phyloP scores from a whole-genome alignment of 2,329 filamentous ascomycete species.

The Allantophomopsis lycopodina region DNA sequence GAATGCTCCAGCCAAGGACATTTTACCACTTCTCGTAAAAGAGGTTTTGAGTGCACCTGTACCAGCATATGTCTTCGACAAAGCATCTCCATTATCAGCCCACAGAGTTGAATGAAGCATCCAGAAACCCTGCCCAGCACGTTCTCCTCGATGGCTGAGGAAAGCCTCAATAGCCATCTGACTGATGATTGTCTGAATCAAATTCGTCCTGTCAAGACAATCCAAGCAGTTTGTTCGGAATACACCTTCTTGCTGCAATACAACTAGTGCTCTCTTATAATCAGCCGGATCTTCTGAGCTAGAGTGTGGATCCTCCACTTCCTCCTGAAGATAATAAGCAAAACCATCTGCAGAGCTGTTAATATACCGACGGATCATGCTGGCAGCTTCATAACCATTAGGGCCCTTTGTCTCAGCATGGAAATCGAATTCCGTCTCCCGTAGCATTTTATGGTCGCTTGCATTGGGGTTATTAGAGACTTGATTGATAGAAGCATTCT shows the following conservation, averaged over 20 bases:
- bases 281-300: conserved; percentile 23
- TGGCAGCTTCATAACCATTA: conserved; percentile 81
- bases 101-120: conserved; percentile 83
- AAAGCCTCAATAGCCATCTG: conserved; percentile 86
- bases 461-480: conserved; percentile 34
- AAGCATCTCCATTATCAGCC: conserved; percentile 91
- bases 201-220: conserved; percentile 87
- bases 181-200: conserved; percentile 92
- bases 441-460: conserved; percentile 60
- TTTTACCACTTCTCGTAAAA: conserved; percentile 87
- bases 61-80: conserved; percentile 92
- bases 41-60: conserved; percentile 93
- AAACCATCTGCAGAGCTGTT: conserved; percentile 72
- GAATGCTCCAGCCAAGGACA: conserved; percentile 84
- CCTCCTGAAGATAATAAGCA: conserved; percentile 80
- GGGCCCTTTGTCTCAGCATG: conserved; percentile 85
- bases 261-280: conserved; percentile 38
- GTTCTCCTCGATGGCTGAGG: conserved; percentile 55
- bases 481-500: conserved; percentile 56
- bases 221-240: conserved; percentile 95
- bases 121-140: conserved; percentile 72
- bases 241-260: conserved; percentile 86
- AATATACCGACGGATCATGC: conserved; percentile 66
- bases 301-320: conserved; percentile 30
- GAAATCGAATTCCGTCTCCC: conserved; percentile 86